Base-by-base conservation (phyloP, 805 yeast genomes). In the Yueomyces sp. region DNA sequence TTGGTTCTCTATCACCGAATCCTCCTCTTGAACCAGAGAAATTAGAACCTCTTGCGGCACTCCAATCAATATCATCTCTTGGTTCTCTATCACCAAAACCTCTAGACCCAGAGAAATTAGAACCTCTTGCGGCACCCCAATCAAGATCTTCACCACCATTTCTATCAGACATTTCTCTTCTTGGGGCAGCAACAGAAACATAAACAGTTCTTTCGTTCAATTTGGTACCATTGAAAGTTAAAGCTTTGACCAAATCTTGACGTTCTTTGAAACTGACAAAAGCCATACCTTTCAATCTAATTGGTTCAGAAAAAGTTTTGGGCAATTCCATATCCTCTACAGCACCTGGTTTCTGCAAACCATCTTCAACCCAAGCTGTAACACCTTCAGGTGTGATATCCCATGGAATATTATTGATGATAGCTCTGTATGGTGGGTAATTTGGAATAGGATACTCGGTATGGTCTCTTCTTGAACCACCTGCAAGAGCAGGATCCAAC, bases 381-480 rank as follows among this genome's bases (percentile, higher is more conserved):
- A 83, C 69, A 43, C 70, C 74, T 36, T 70, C 77, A 63, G 90
- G 96, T 40, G 69, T 63, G 39, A 76, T 74, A 46, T 83, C 88
- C 79, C 84, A 82, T 47, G 95, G 85, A 58, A 92, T 75, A 67
- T 88, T 87, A 59, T 77, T 76, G 52, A 90, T 72, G 61, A 85
- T 77, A n/a, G 95, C 96, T 56, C 84, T 81, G 72, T 65, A 92
- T 44, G 99, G 99, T 26, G 96, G 87, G 42, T 67, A 73, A 54
- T 86, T 90, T 40, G 99, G 99, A 47, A 92, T 72, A 38, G 95
- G 95, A 53, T 67, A 82, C 59, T 81, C 88, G 36, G 68, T 71
- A 64, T 85, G 74, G 57, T 44, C 63, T 42, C 55, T 46, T 31
- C 64, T 57, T 31, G 34, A 31, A 31, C 34, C 34, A 45, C 57